Base-by-base conservation (phyloP, 345 rosid species). In the Citrus reticulata region DNA sequence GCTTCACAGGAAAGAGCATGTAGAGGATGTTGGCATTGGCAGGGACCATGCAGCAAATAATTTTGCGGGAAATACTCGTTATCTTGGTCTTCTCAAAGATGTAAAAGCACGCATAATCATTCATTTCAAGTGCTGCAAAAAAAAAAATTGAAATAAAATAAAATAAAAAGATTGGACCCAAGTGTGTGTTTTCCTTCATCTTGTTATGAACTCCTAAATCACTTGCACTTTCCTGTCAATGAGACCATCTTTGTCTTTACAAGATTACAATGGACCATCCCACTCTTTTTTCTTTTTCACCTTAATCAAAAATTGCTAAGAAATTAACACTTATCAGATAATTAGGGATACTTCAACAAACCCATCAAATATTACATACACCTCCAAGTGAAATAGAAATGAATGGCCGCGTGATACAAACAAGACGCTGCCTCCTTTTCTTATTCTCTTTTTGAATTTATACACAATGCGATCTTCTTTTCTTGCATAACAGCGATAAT, bases 121-220 rank as follows among this genome's bases (percentile, higher is more conserved):
- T 5, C 49, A 51, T 11, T 27, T 13, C 67, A 77, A 51, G 42
- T 71, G n/a, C 17, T 1, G 17, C 17, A 3, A 46, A 46, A 46
- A 46, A 46, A 9, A 9, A 11, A 42, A 42, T 0, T 19, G 32
- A 37, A 40, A 40, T 2, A 9, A 9, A 40, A 40, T 40, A 39
- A 35, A 76, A 25, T 32, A 32, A 32, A 32, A 32, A 34, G 19
- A 2, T 49, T 63, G 83, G 83, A 39, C 85, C 80, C 71, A 20
- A 25, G 9, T 79, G 85, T 72, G 35, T 34, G 35, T 34, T 34
- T 34, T 70, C 85, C 55, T 77, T 37, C 55, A 55, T 34, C 66
- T 30, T 4, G 6, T 34, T 34, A 27, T 76, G 39, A 68, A 67
- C 79, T 10, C 55, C 68, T 57, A 34, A 35, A 67, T 77, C 73